Conservation (phyloP, 2,329 filamentous ascomycete species). For the Cladophialophora exuberans region DNA sequence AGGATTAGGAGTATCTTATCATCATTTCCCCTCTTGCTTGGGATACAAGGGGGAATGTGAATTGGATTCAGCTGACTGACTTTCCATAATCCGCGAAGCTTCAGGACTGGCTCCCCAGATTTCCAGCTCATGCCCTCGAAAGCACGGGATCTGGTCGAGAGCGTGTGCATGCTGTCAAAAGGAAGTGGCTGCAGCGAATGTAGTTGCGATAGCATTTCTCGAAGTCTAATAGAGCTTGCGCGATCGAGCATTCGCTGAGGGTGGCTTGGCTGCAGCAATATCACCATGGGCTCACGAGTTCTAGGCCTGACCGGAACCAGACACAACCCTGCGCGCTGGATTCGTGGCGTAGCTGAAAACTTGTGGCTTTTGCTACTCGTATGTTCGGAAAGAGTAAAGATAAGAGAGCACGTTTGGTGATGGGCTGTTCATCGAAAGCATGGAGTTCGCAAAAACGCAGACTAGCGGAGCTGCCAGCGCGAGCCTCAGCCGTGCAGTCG, state of each 20-base stretch:
- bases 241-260: neutral
- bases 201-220: neutral
- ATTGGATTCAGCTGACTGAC: neutral
- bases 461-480: neutral
- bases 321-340: neutral
- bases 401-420: neutral
- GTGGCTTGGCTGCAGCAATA: neutral
- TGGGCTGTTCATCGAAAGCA: neutral
- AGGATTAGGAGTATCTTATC: no score
- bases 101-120: neutral
- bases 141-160: neutral
- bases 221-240: neutral
- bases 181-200: neutral
- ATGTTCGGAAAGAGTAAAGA: neutral
- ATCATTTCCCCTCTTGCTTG: neutral
- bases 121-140: neutral
- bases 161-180: neutral
- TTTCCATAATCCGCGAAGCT: neutral
- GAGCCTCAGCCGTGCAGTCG: neutral
- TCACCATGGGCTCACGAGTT: neutral
- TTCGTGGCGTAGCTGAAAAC: constrained; percentile 15
- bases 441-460: neutral
- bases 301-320: constrained; percentile 5
- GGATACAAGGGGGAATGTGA: neutral
- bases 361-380: neutral